These are phyloP conservation scores for Aspergillus aculeatinus DNA, from an alignment of 2,329 filamentous ascomycete genomes.

Conservation along the genomic window DNA sequence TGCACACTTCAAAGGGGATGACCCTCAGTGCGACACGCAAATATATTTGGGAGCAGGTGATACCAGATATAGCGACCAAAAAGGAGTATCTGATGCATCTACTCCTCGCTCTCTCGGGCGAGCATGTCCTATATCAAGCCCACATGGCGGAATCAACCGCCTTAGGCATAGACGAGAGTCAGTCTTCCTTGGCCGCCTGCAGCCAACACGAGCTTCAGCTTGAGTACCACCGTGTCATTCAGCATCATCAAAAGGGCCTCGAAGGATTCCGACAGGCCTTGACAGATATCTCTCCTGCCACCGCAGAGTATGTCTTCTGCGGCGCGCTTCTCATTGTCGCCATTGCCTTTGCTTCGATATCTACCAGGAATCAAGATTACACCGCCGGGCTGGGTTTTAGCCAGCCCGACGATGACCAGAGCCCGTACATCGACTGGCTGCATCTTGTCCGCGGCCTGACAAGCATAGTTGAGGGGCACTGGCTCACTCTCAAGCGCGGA, in stretches of 20 bases:
- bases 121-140: slow-evolving; percentile 15
- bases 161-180: neutral
- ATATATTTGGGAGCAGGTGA: slow-evolving; percentile 19
- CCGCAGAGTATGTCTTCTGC: slow-evolving; percentile 15
- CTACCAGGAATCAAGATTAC: neutral
- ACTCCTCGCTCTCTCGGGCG: slow-evolving; percentile 25
- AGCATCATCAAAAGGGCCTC: slow-evolving; percentile 24
- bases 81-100: slow-evolving; percentile 26
- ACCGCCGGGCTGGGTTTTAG: neutral
- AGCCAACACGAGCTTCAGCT: neutral
- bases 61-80: slow-evolving; percentile 22
- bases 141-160: neutral
- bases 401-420: neutral
- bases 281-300: slow-evolving; percentile 1
- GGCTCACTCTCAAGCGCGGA: neutral
- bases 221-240: slow-evolving; percentile 10
- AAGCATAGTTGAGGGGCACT: neutral
- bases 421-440: neutral
- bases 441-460: slow-evolving; percentile 1
- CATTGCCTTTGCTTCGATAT: slow-evolving; percentile 23
- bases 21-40: slow-evolving; percentile 7
- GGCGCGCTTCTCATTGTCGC: slow-evolving; percentile 21
- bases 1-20: slow-evolving; percentile 19
- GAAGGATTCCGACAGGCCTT: slow-evolving; percentile 18
- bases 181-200: neutral